A percentile compares a stretch with the other conserved stretches of the same genome.
Conservation (phyloP, 371 early-diverging fungal species). For the Gilbertella persicaria region DNA sequence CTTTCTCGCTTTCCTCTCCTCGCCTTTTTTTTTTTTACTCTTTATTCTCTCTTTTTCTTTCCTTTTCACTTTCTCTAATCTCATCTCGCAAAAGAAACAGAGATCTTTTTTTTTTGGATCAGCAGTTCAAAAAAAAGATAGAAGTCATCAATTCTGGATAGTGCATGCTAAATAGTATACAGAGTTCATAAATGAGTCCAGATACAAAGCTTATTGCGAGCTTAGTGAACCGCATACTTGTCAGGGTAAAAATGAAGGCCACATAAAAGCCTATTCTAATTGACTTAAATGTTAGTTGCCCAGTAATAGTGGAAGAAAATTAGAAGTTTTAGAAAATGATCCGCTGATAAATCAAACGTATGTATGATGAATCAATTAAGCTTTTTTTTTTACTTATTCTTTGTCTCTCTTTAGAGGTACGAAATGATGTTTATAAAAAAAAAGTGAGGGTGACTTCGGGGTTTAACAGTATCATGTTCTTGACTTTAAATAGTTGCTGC, state of each 20-base stretch:
- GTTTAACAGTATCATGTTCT: conserved; percentile 4
- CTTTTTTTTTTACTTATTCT: neutral
- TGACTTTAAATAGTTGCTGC: conserved; percentile 45
- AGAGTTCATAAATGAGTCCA: conserved; percentile 30
- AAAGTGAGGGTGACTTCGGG: conserved; percentile 6
- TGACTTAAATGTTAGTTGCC: conserved; percentile 45
- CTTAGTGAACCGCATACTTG: conserved; percentile 41
- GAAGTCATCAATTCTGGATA: neutral
- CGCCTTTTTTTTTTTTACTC: neutral
- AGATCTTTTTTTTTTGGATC: neutral
- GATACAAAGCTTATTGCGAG: conserved; percentile 47
- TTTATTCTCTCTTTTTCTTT: neutral
- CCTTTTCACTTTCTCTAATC: neutral
- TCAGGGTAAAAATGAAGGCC: conserved; percentile 27
- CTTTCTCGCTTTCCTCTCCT: neutral
- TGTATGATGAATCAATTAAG: conserved; percentile 3
- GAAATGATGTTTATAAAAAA: conserved; percentile 1
- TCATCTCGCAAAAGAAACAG: neutral
- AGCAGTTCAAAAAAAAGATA: neutral
- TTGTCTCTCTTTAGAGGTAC: conserved; percentile 20
- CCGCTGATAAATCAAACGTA: conserved; percentile 64
- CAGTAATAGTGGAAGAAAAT: conserved; percentile 53
- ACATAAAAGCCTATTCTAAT: neutral
- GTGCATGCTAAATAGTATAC: neutral
- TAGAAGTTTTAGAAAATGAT: conserved; percentile 61